Conservation (phyloP, 768 basidiomycete species). For the Boletus rex-veris region DNA sequence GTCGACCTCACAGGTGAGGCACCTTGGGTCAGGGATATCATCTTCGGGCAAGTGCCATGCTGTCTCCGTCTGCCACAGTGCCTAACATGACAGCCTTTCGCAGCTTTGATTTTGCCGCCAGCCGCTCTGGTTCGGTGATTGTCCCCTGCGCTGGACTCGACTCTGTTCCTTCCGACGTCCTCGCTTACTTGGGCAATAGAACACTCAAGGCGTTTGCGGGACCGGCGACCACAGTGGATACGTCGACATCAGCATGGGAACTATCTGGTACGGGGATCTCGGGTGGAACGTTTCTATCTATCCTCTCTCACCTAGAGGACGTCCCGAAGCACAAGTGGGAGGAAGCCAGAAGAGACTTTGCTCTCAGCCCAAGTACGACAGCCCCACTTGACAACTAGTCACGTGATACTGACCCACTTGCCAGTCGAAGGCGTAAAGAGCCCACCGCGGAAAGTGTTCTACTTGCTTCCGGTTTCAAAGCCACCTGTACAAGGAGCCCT, state of each 20-base stretch:
- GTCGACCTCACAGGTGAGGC: constrained; percentile 81
- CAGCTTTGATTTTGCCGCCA: constrained; percentile 72
- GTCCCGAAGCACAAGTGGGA: constrained; percentile 29
- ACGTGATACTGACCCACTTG: constrained; percentile 1
- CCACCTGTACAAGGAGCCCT: constrained; percentile 37
- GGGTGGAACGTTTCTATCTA: constrained; percentile 36
- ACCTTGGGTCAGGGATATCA: constrained; percentile 61
- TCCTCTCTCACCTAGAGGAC: constrained; percentile 33
- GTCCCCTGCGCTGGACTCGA: constrained; percentile 78
- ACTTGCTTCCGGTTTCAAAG: constrained; percentile 34
- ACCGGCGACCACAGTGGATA: constrained; percentile 39
- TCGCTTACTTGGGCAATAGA: constrained; percentile 64
- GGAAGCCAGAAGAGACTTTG: constrained; percentile 35
- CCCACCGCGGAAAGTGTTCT: constrained; percentile 31
- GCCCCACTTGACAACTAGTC: neutral
- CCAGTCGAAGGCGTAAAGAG: constrained; percentile 33
- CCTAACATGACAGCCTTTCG: constrained; percentile 12
- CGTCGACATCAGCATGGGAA: constrained; percentile 51
- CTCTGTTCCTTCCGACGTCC: constrained; percentile 72
- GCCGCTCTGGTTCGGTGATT: constrained; percentile 67
- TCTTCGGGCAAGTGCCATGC: constrained; percentile 44
- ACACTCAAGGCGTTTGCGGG: constrained; percentile 53
- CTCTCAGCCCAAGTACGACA: constrained; percentile 42
- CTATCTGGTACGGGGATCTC: constrained; percentile 34
- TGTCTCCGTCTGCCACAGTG: constrained; percentile 2